Evolutionary conservation across 2,329 filamentous ascomycete genomes (phyloP).

Genomic region (Zymoseptoria passerinii): DNA sequence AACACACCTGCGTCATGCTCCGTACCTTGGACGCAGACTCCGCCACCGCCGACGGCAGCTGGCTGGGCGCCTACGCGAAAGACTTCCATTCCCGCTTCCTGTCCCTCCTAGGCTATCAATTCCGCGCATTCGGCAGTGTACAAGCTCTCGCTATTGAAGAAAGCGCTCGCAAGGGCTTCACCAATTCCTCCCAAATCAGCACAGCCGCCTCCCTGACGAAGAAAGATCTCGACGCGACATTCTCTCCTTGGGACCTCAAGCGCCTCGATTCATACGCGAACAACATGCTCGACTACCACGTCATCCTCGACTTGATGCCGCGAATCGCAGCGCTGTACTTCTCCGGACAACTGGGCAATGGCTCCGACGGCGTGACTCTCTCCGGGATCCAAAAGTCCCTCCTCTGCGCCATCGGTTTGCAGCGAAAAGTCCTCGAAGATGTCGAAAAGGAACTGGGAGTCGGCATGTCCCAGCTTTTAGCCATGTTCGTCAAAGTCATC

Average conservation of each 20-base stretch:
- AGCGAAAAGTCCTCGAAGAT: conserved; percentile 76
- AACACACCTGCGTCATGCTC: conserved; percentile 97
- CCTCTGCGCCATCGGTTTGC: conserved; percentile 80
- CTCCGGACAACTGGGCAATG: conserved; percentile 53
- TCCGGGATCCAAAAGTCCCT: conserved; percentile 79
- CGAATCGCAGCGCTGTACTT: conserved; percentile 79
- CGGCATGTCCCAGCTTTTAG: conserved; percentile 69
- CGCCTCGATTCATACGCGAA: conserved; percentile 91
- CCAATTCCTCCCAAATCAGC: conserved; percentile 47
- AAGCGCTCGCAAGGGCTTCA: conserved; percentile 65
- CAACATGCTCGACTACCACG: conserved; percentile 95
- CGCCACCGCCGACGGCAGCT: conserved; percentile 58
- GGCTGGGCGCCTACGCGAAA: conserved; percentile 82
- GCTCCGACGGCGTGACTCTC: conserved; percentile 50
- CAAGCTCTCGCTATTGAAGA: conserved; percentile 83
- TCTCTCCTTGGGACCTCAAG: conserved; percentile 92
- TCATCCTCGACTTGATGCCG: conserved; percentile 87
- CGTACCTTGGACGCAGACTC: conserved; percentile 57
- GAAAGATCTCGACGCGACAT: conserved; percentile 62
- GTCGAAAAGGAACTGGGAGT: conserved; percentile 72
- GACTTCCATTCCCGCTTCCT: conserved; percentile 96
- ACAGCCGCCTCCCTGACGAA: conserved; percentile 56
- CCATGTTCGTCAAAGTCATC: conserved; percentile 96
- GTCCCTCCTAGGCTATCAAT: conserved; percentile 82
- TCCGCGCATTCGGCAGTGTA: conserved; percentile 69